Conservation (phyloP, 192 early-diverging fungal species). For the Radiomyces spectabilis region DNA sequence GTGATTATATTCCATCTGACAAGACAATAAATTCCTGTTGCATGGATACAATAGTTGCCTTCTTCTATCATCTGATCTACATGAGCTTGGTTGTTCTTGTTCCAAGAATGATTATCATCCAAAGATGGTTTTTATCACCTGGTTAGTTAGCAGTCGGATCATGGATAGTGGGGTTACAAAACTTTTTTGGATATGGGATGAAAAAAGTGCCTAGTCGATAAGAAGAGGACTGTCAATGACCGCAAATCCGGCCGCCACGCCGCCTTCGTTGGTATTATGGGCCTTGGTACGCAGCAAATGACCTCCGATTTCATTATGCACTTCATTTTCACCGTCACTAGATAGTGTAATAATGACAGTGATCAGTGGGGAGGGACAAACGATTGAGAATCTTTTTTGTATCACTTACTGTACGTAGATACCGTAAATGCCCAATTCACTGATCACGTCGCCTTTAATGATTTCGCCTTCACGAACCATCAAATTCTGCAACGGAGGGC, state of each 20-base stretch:
- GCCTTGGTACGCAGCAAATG: constrained; percentile 92
- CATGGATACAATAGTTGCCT: too few relatives aligned
- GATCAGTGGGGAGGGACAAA: background rate
- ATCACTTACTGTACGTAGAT: constrained; percentile 68
- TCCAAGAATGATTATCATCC: too few relatives aligned
- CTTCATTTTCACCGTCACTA: constrained; percentile 48
- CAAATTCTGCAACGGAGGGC: constrained; percentile 63
- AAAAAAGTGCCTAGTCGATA: too few relatives aligned
- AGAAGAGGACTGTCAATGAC: constrained; percentile 85
- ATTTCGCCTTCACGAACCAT: constrained; percentile 74
- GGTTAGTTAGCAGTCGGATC: too few relatives aligned
- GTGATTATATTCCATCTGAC: too few relatives aligned
- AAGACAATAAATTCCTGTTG: too few relatives aligned
- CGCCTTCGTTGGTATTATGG: constrained; percentile 81
- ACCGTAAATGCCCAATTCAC: constrained; percentile 93
- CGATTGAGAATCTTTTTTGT: background rate
- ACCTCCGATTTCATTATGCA: constrained; percentile 74
- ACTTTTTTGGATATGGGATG: too few relatives aligned
- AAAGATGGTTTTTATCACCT: too few relatives aligned
- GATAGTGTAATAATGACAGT: constrained; percentile 9
- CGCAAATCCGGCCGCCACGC: constrained; percentile 91
- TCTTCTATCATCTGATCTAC: too few relatives aligned
- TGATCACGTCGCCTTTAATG: constrained; percentile 68
- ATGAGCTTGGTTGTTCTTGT: too few relatives aligned
- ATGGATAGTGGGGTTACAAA: too few relatives aligned